Base-by-base conservation (phyloP, 2,329 filamentous ascomycete genomes). In the Cytospora piceae region DNA sequence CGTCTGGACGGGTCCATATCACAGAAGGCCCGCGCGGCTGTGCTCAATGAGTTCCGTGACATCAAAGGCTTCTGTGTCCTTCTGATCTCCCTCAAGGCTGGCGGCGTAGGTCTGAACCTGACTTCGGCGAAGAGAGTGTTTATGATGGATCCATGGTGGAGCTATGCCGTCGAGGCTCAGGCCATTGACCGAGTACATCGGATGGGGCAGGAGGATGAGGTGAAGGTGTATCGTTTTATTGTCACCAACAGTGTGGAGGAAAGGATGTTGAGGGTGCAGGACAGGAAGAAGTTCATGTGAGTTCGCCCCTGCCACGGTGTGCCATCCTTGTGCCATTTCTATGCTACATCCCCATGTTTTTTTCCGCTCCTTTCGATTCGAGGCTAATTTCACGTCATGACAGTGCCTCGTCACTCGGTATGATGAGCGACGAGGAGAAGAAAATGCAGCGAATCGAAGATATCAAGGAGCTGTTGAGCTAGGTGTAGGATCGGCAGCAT, bases 91-190 rank as follows among this genome's bases (percentile, higher is more conserved):
- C 81, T 99, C 64, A 86, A 93, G 24, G 95, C 96, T 0, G 95
- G 96, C 5, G 96, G 95, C 29, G 95, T 99, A 0, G 95, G 95
- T 0, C 82, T 99, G 53, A 99, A 99, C 74, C 78, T 99, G 68
- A 98, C 94, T 0, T 89, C 89, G 70, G 95, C 95, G 7, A 92
- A 90, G 69, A 83, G 92, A 62, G 96, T 99, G 6, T 99, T 90
- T 80, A 96, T 99, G 91, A 98, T 99, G 95, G 95, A 99, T 77
- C 95, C 95, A 0, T 99, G 95, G 95, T 99, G 95, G 95, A 96
- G 92, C 74, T 99, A 94, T 77, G 94, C 95, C 0, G 90, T 98
- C 15, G 95, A 99, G 78, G 93, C 94, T 6, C 95, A 99, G 78
- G 95, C 95, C 11, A 98, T 99, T 73, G 95, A 99, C 79, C 92